These are phyloP conservation scores for Lathyrus sativus DNA, from an alignment of 306 rosid species.

Conservation along the genomic window DNA sequence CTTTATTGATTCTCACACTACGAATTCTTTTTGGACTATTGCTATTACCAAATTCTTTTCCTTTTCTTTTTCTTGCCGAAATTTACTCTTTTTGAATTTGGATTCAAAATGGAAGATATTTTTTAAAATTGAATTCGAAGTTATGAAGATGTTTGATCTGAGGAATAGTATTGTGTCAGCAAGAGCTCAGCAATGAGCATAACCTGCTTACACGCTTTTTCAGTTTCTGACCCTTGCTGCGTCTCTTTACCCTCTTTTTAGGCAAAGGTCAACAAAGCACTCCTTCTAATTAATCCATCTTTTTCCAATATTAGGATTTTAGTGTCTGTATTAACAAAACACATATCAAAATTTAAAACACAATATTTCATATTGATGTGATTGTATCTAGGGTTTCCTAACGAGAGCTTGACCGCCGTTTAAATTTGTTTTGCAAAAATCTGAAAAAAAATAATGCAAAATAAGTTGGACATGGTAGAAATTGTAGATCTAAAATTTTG, in stretches of 20 bases:
- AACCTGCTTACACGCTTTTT: slow-evolving; percentile 14
- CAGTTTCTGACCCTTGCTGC: background rate
- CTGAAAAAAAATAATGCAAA: too few relatives aligned
- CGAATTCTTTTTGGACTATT: too few relatives aligned
- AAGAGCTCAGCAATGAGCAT: slow-evolving; percentile 22
- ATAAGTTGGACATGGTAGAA: too few relatives aligned
- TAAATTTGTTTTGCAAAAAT: too few relatives aligned
- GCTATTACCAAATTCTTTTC: too few relatives aligned
- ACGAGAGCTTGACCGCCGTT: too few relatives aligned
- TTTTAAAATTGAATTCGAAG: background rate
- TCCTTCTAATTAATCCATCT: background rate
- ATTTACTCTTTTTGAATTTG: background rate
- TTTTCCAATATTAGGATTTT: background rate
- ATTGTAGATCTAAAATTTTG: too few relatives aligned
- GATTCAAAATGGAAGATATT: background rate
- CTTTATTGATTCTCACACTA: too few relatives aligned
- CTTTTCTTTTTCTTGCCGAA: too few relatives aligned
- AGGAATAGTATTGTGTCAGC: slow-evolving; percentile 7
- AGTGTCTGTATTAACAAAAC: background rate
- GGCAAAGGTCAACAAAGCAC: slow-evolving; percentile 2
- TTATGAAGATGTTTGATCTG: background rate
- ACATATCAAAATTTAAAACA: too few relatives aligned
- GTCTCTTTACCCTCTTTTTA: slow-evolving; percentile 27
- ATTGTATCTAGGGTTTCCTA: too few relatives aligned
- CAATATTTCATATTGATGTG: too few relatives aligned